These are phyloP conservation scores for Selaginella moellendorffii DNA, from an alignment of 75 land plant species.

Conservation along the genomic window DNA sequence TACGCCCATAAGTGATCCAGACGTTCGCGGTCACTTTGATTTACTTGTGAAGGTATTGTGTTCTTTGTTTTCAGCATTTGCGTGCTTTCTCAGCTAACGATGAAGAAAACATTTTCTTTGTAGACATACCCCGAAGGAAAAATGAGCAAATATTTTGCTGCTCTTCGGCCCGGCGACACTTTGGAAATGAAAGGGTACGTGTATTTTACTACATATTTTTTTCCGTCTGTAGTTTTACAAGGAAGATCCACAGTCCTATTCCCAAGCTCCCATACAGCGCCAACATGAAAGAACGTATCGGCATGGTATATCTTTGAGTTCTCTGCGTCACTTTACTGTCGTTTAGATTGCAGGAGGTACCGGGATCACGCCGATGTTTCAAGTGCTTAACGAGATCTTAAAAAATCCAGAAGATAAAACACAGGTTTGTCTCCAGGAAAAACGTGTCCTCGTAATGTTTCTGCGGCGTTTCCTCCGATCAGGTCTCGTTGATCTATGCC, in stretches of 20 bases:
- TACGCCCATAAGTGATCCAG: conserved; percentile 87
- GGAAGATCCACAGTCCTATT: conserved; percentile 89
- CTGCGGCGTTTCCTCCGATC: no score
- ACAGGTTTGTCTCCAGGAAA: conserved; percentile 54
- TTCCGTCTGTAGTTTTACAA: conserved; percentile 4
- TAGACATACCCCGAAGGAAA: conserved; percentile 96
- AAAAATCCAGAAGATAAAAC: conserved; percentile 86
- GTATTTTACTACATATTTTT: conserved; percentile 2
- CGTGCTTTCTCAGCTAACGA: not conserved
- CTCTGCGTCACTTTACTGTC: not conserved
- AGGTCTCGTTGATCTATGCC: no score
- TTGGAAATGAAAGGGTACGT: conserved; percentile 90
- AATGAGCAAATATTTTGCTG: conserved; percentile 91
- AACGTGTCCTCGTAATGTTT: no score
- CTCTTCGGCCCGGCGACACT: conserved; percentile 70
- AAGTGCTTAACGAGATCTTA: conserved; percentile 74
- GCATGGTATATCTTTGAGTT: conserved; percentile 54
- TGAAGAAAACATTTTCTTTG: not conserved
- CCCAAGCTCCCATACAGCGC: conserved; percentile 70
- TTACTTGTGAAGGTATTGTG: conserved; percentile 80
- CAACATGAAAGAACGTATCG: conserved; percentile 91
- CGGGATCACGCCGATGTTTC: conserved; percentile 98
- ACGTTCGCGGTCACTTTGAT: conserved; percentile 80
- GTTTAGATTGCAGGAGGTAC: conserved; percentile 88
- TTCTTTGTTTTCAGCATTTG: not conserved